Evolutionary conservation across 768 basidiomycete species (phyloP).

Genomic region (Dentipellis fragilis): DNA sequence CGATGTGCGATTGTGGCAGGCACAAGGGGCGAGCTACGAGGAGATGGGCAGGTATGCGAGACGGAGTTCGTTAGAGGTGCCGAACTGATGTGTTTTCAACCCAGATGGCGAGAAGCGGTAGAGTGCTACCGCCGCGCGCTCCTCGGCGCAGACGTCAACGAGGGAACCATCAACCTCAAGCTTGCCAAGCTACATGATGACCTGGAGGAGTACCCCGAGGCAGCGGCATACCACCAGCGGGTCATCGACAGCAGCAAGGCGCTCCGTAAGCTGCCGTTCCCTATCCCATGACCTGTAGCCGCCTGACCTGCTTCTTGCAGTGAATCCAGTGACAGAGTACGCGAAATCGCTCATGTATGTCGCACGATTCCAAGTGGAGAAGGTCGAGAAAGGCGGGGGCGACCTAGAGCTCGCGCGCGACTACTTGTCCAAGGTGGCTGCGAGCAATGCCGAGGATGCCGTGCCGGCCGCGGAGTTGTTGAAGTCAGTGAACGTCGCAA

Average conservation of each 20-base stretch:
- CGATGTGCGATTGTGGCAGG: slow-evolving; percentile 94
- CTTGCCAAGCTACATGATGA: slow-evolving; percentile 63
- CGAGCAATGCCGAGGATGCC: slow-evolving; percentile 12
- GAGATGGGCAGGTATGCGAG: slow-evolving; percentile 67
- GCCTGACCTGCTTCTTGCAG: slow-evolving; percentile 27
- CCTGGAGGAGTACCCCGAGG: slow-evolving; percentile 56
- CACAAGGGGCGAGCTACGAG: slow-evolving; percentile 88
- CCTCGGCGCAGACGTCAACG: slow-evolving; percentile 67
- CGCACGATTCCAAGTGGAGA: slow-evolving; percentile 64
- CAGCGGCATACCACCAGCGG: slow-evolving; percentile 72
- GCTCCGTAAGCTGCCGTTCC: slow-evolving; percentile 34
- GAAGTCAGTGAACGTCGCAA: slow-evolving; percentile 11
- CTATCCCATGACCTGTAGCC: slow-evolving; percentile 5
- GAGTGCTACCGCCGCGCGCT: slow-evolving; percentile 88
- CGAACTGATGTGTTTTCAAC: too few species aligned
- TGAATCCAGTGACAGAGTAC: slow-evolving; percentile 65
- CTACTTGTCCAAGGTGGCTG: slow-evolving; percentile 49
- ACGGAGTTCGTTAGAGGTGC: too few species aligned
- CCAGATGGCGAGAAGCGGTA: slow-evolving; percentile 78
- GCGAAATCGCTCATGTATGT: slow-evolving; percentile 79
- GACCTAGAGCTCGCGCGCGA: slow-evolving; percentile 67
- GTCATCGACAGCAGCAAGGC: slow-evolving; percentile 65
- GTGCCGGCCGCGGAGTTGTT: slow-evolving; percentile 10
- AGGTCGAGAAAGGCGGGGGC: slow-evolving; percentile 35
- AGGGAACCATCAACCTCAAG: slow-evolving; percentile 62